These are phyloP conservation scores for Cladosporium sp. DNA, from an alignment of 2,329 filamentous ascomycete genomes.

Conservation along the genomic window DNA sequence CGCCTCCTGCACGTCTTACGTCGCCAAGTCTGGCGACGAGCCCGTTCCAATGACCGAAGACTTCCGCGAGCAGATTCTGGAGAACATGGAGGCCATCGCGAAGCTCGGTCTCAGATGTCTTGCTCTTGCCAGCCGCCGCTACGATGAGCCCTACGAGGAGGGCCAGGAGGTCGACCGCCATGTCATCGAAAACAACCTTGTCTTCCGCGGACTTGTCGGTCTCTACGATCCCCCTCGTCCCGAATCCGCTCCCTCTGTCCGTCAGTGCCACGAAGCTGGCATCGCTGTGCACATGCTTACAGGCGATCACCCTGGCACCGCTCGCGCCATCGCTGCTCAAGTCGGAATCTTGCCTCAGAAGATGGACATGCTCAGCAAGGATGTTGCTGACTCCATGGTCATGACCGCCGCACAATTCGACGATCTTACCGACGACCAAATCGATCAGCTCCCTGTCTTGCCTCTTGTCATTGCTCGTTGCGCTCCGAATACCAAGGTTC, in stretches of 20 bases:
- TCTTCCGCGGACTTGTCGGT: conserved; percentile 77
- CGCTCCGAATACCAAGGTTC: conserved; percentile 81
- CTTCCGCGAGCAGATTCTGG: conserved; percentile 56
- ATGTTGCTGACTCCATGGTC: conserved; percentile 68
- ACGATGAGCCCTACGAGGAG: conserved; percentile 48
- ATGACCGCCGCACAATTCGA: conserved; percentile 64
- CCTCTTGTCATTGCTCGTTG: conserved; percentile 82
- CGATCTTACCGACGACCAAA: conserved; percentile 70
- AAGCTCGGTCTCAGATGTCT: conserved; percentile 67
- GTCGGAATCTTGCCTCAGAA: conserved; percentile 70
- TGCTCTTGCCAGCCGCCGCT: conserved; percentile 58
- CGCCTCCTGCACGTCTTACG: conserved; percentile 57
- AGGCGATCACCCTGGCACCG: conserved; percentile 77
- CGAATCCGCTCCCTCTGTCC: conserved; percentile 73
- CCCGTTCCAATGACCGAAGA: conserved; percentile 55
- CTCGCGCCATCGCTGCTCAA: conserved; percentile 73
- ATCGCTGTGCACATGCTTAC: conserved; percentile 84
- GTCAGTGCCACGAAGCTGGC: conserved; percentile 69
- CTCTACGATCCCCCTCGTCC: conserved; percentile 84
- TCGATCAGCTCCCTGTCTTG: conserved; percentile 71
- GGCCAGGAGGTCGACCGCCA: conserved; percentile 52
- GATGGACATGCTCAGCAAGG: conserved; percentile 58
- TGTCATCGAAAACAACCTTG: conserved; percentile 66
- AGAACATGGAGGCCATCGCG: conserved; percentile 69
- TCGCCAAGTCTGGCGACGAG: conserved; percentile 31